Evolutionary conservation across 129 eudicot species (phyloP).

Genomic region (Chrysanthemum lavandulifolium): DNA sequence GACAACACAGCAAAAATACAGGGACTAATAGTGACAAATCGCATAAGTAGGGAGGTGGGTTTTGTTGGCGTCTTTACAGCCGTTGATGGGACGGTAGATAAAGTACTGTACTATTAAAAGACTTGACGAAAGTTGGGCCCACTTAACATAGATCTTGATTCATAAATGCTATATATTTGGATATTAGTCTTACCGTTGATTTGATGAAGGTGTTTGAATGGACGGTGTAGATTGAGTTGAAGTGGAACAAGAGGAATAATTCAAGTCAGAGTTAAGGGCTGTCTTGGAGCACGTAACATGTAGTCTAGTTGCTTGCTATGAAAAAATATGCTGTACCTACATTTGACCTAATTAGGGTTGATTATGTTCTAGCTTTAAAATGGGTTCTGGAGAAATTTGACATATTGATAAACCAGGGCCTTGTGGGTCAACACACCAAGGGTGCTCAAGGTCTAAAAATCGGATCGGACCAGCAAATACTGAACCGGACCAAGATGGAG

Average conservation of each 20-base stretch:
- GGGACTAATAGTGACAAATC: conserved; percentile 11
- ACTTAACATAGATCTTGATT: conserved; percentile 25
- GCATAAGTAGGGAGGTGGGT: conserved; percentile 1
- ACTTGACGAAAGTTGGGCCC: conserved; percentile 34
- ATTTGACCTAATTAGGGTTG: neutral
- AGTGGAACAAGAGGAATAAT: conserved; percentile 35
- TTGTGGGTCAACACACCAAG: too few relatives aligned
- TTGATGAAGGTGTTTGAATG: conserved; percentile 11
- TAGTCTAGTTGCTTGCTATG: neutral
- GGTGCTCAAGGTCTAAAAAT: too few relatives aligned
- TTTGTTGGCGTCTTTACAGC: conserved; percentile 19
- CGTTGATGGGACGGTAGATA: conserved; percentile 34
- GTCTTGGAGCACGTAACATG: conserved; percentile 29
- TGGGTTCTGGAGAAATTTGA: too few relatives aligned
- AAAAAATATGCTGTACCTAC: neutral
- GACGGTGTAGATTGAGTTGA: conserved; percentile 19
- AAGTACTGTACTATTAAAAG: conserved; percentile 17
- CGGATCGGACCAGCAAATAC: too few relatives aligned
- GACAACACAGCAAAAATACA: neutral
- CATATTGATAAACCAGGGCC: too few relatives aligned
- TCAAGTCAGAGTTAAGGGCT: conserved; percentile 37
- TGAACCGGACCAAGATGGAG: too few relatives aligned
- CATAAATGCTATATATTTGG: conserved; percentile 11
- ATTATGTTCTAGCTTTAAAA: too few relatives aligned
- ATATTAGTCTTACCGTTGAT: conserved; percentile 4